Percentiles rank a stretch among this genome's conserved stretches.
phyloP scores from a whole-genome alignment of 2,329 filamentous ascomycete species.

The Amauroascus verrucosus region DNA sequence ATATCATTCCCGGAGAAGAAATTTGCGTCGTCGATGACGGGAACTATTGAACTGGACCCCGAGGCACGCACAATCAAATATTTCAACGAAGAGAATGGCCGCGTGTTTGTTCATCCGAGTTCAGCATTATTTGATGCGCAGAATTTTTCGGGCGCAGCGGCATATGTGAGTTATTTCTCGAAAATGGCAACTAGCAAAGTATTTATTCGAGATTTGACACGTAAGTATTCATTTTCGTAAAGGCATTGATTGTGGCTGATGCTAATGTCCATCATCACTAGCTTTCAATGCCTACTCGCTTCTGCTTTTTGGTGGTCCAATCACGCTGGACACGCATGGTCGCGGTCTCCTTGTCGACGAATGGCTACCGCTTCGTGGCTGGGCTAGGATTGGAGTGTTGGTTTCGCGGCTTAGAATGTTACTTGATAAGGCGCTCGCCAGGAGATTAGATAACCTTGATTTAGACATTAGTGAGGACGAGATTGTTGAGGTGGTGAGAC shows the following conservation, averaged over 20 bases:
- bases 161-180: conserved; percentile 80
- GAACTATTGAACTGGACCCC: conserved; percentile 84
- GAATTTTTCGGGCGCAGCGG: conserved; percentile 60
- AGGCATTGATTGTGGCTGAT: conserved; percentile 5
- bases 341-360: conserved; percentile 82
- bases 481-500: conserved; percentile 66
- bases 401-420: conserved; percentile 72
- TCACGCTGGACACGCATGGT: conserved; percentile 77
- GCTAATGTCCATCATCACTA: conserved; percentile 9
- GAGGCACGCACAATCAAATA: conserved; percentile 89
- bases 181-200: conserved; percentile 89
- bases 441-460: conserved; percentile 66
- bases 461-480: conserved; percentile 40
- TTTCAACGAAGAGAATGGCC: conserved; percentile 72
- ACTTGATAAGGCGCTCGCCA: conserved; percentile 73
- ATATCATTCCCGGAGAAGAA: conserved; percentile 95
- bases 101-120: conserved; percentile 87
- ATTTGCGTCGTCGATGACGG: conserved; percentile 75
- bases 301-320: conserved; percentile 75
- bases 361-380: conserved; percentile 77
- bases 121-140: conserved; percentile 79
- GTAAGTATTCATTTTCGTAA: conserved; percentile 42
- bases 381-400: conserved; percentile 88
- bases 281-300: conserved; percentile 81
- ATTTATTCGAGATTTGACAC: conserved; percentile 82